Conservation (phyloP, 192 early-diverging fungal genomes). For the Coemansia erecta region DNA sequence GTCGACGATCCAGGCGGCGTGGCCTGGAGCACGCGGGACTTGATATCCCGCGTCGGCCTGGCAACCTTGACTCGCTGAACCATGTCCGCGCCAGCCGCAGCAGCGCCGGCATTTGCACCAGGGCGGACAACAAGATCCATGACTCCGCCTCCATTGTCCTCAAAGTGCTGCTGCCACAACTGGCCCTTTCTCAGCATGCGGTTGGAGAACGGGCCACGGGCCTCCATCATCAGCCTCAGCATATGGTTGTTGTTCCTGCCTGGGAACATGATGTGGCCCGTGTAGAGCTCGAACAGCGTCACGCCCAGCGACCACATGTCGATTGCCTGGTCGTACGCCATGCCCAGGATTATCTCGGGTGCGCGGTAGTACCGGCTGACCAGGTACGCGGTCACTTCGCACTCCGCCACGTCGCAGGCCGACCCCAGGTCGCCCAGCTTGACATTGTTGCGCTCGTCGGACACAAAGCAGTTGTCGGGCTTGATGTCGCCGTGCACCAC, state of each 20-base stretch:
- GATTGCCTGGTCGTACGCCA: slow-evolving; percentile 81
- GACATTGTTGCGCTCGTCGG: slow-evolving; percentile 71
- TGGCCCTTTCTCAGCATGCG: slow-evolving; percentile 82
- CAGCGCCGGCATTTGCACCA: slow-evolving; percentile 1
- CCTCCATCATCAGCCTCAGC: slow-evolving; percentile 90
- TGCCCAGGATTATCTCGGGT: slow-evolving; percentile 93
- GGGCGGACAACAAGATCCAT: slow-evolving; percentile 41
- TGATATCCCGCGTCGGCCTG: slow-evolving; percentile 72
- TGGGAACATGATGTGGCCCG: slow-evolving; percentile 92
- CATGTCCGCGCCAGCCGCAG: slow-evolving; percentile 65
- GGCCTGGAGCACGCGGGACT: slow-evolving; percentile 61
- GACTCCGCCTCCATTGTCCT: slow-evolving; percentile 57
- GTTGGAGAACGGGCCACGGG: slow-evolving; percentile 83
- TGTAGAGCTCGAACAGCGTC: slow-evolving; percentile 93
- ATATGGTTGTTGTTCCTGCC: slow-evolving; percentile 96
- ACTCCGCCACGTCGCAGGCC: slow-evolving; percentile 82
- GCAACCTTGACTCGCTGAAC: slow-evolving; percentile 63
- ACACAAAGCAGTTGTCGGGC: slow-evolving; percentile 95
- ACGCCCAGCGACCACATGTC: slow-evolving; percentile 97
- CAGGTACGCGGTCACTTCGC: slow-evolving; percentile 94
- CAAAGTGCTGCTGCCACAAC: slow-evolving; percentile 86
- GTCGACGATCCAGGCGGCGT: slow-evolving; percentile 41
- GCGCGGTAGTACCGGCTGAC: slow-evolving; percentile 95
- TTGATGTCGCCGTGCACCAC: slow-evolving; percentile 97
- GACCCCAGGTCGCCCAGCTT: slow-evolving; percentile 96